A percentile compares a stretch with the other conserved stretches of the same genome.
These are phyloP conservation scores for Metschnikowia colocasiae DNA, from an alignment of 805 yeast genomes.

Conservation along the genomic window DNA sequence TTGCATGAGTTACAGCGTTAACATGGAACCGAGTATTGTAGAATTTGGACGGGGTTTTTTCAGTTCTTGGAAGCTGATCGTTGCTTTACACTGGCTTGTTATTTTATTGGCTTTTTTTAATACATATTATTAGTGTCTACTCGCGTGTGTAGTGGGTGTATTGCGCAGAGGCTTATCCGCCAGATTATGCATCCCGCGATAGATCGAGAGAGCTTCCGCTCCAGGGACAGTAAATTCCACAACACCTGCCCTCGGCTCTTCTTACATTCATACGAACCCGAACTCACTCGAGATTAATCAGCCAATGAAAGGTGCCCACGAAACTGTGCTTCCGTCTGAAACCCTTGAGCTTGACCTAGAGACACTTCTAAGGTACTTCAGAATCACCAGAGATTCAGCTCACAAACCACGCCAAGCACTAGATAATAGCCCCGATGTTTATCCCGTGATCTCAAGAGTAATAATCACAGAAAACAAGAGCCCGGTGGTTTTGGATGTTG, in stretches of 20 bases:
- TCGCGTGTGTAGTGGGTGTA: no score
- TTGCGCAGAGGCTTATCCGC: not conserved
- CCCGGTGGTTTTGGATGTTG: not conserved
- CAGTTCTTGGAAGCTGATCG: not conserved
- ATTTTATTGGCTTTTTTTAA: not conserved
- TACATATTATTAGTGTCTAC: not conserved
- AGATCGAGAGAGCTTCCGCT: not conserved
- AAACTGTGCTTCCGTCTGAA: conserved; percentile 6
- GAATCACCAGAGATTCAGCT: not conserved
- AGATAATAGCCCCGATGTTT: not conserved
- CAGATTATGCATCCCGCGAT: not conserved
- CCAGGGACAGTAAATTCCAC: not conserved
- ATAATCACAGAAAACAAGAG: conserved; percentile 2
- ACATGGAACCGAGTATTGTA: not conserved
- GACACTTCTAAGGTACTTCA: conserved; percentile 12
- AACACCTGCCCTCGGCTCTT: not conserved
- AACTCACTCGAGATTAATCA: not conserved
- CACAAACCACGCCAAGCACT: not conserved
- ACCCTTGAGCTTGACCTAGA: conserved; percentile 17
- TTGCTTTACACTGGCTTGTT: not conserved
- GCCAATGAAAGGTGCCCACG: not conserved
- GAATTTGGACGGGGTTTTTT: not conserved
- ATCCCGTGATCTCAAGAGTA: conserved; percentile 1
- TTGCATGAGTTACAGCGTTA: not conserved
- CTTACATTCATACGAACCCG: not conserved